Conservation (phyloP, 1,139 yeast species). For the Arxiozyma telluris region DNA sequence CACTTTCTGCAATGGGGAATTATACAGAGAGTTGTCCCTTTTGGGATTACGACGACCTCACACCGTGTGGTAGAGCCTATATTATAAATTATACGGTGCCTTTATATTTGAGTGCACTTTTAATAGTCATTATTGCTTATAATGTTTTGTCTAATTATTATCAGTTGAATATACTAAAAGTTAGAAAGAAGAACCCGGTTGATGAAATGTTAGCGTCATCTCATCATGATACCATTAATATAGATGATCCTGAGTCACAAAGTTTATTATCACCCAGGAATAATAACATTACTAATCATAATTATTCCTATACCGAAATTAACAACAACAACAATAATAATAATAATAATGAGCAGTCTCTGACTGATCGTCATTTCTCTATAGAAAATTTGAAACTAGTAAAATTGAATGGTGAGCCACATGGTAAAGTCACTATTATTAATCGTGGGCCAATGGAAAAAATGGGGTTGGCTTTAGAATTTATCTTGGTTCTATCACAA, state of each 20-base stretch:
- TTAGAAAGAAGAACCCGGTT: conserved; percentile 6
- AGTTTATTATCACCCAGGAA: neutral
- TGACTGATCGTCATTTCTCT: conserved; percentile 29
- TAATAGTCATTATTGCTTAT: neutral
- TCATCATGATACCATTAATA: neutral
- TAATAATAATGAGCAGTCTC: conserved; percentile 12
- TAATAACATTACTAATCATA: neutral
- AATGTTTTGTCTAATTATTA: conserved; percentile 11
- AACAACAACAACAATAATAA: conserved; percentile 1
- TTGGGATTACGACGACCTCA: conserved; percentile 37
- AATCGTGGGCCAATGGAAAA: conserved; percentile 43
- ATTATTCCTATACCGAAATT: neutral
- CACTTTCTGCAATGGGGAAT: neutral
- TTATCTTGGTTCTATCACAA: conserved; percentile 39
- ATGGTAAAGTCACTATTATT: conserved; percentile 39
- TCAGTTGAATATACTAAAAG: conserved; percentile 8
- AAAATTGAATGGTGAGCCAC: conserved; percentile 43
- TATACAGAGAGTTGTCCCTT: conserved; percentile 12
- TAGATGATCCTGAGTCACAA: conserved; percentile 1
- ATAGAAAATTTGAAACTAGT: conserved; percentile 27
- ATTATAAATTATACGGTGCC: neutral
- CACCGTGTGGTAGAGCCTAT: conserved; percentile 21
- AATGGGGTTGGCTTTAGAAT: conserved; percentile 44
- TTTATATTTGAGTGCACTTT: neutral
- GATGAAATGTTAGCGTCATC: neutral